phyloP scores from a whole-genome alignment of 495 filamentous ascomycete species.

The Podospora anserina region DNA sequence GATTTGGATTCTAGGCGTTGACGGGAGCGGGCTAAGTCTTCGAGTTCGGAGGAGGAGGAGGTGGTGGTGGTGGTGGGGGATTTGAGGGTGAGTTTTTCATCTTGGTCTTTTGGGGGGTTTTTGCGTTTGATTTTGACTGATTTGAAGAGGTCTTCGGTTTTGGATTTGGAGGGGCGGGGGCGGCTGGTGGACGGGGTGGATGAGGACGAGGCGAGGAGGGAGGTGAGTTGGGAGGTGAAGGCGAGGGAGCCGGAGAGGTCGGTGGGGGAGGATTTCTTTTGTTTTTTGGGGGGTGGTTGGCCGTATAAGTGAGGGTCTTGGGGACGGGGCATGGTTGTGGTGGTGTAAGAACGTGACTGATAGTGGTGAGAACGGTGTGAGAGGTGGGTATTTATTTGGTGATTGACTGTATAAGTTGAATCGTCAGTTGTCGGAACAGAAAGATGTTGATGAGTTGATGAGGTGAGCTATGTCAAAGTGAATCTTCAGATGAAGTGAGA shows the following conservation, averaged over 20 bases:
- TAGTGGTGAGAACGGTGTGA: neutral
- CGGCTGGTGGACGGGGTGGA: slow-evolving; percentile 47
- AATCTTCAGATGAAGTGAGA: neutral
- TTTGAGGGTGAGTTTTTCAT: slow-evolving; percentile 41
- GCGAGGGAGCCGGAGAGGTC: slow-evolving; percentile 67
- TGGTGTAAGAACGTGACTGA: neutral
- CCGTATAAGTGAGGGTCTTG: slow-evolving; percentile 71
- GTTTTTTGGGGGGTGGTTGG: slow-evolving; percentile 59
- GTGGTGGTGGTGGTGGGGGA: slow-evolving; percentile 39
- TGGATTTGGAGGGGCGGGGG: slow-evolving; percentile 62
- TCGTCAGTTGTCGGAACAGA: neutral
- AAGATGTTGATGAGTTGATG: neutral
- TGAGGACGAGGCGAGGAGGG: slow-evolving; percentile 58
- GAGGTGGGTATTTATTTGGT: neutral
- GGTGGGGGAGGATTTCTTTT: slow-evolving; percentile 53
- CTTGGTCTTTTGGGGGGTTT: slow-evolving; percentile 28
- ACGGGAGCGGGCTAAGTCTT: slow-evolving; percentile 56
- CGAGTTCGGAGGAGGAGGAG: too few species aligned
- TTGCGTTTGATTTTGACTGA: slow-evolving; percentile 65
- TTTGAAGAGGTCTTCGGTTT: slow-evolving; percentile 67
- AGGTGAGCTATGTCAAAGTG: too few species aligned
- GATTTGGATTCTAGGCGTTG: slow-evolving; percentile 85
- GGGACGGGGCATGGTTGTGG: slow-evolving; percentile 42
- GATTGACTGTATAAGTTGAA: neutral
- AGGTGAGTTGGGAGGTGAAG: slow-evolving; percentile 75